phyloP scores from a whole-genome alignment of 768 basidiomycete species.

The Pleurotus ostreatus region DNA sequence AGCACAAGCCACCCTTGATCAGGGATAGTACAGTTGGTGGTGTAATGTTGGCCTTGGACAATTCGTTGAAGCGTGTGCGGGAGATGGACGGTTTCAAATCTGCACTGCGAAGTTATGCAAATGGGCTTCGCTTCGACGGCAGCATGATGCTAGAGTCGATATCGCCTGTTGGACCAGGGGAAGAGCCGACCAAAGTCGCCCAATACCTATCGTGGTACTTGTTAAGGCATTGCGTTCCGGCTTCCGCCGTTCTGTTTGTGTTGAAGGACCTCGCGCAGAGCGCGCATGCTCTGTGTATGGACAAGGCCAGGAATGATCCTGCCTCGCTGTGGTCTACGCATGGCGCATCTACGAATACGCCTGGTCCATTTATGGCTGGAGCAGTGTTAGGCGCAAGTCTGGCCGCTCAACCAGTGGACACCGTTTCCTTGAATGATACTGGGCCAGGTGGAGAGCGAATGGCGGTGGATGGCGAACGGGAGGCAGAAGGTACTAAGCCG shows the following conservation, averaged over 20 bases:
- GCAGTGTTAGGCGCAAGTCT: no score
- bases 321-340: no score
- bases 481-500: not conserved
- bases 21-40: slow-evolving; percentile 70
- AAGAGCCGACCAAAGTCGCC: slow-evolving; percentile 20
- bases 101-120: slow-evolving; percentile 51
- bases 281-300: slow-evolving; percentile 55
- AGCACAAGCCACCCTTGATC: slow-evolving; percentile 55
- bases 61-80: slow-evolving; percentile 46
- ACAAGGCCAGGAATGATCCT: slow-evolving; percentile 39
- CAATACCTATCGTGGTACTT: slow-evolving; percentile 68
- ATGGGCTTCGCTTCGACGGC: slow-evolving; percentile 13
- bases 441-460: not conserved
- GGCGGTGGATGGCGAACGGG: not conserved
- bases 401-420: no score
- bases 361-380: not conserved
- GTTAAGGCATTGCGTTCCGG: slow-evolving; percentile 63
- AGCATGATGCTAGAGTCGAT: not conserved
- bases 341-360: not conserved
- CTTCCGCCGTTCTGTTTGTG: slow-evolving; percentile 59
- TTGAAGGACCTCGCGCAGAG: slow-evolving; percentile 59
- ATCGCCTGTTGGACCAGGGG: not conserved
- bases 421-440: not conserved
- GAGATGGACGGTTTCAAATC: slow-evolving; percentile 28
- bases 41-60: slow-evolving; percentile 59